phyloP scores from a whole-genome alignment of 2,329 filamentous ascomycete species.

The Niveomyces coronatus region DNA sequence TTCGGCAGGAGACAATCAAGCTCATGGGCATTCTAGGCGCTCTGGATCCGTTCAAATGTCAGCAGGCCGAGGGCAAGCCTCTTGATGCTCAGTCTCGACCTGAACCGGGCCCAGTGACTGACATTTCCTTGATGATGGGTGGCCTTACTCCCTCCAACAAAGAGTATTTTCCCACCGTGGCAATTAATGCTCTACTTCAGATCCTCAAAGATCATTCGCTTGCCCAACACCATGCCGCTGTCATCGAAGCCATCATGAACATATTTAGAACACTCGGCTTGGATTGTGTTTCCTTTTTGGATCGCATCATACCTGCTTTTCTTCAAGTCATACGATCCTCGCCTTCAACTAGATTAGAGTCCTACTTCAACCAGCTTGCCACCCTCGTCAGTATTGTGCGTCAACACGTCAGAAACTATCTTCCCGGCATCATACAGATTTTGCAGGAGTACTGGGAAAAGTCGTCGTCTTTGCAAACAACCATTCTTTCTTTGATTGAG shows the following conservation, averaged over 20 bases:
- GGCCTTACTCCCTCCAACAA: slow-evolving; percentile 93
- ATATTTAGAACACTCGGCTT: slow-evolving; percentile 95
- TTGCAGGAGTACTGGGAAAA: slow-evolving; percentile 86
- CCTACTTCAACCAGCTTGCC: slow-evolving; percentile 94
- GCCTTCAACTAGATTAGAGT: slow-evolving; percentile 68
- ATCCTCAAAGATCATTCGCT: slow-evolving; percentile 88
- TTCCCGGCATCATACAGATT: slow-evolving; percentile 76
- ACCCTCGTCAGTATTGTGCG: slow-evolving; percentile 90
- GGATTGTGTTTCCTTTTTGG: slow-evolving; percentile 91
- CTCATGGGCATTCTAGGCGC: slow-evolving; percentile 92
- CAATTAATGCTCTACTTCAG: slow-evolving; percentile 88
- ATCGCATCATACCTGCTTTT: slow-evolving; percentile 90
- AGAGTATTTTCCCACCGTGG: slow-evolving; percentile 96
- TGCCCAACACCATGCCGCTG: slow-evolving; percentile 80
- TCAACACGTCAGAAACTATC: slow-evolving; percentile 87
- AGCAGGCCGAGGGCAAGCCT: slow-evolving; percentile 82
- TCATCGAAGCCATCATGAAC: slow-evolving; percentile 97
- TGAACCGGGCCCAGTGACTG: slow-evolving; percentile 62
- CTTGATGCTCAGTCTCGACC: slow-evolving; percentile 66
- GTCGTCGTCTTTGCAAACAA: slow-evolving; percentile 72
- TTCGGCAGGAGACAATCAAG: slow-evolving; percentile 92
- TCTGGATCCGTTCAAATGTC: slow-evolving; percentile 91
- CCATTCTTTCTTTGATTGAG: slow-evolving; percentile 85
- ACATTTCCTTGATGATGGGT: slow-evolving; percentile 97
- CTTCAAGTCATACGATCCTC: slow-evolving; percentile 79